Evolutionary conservation across 768 basidiomycete species (phyloP).

Genomic region (Rhodotorula babjevae): DNA sequence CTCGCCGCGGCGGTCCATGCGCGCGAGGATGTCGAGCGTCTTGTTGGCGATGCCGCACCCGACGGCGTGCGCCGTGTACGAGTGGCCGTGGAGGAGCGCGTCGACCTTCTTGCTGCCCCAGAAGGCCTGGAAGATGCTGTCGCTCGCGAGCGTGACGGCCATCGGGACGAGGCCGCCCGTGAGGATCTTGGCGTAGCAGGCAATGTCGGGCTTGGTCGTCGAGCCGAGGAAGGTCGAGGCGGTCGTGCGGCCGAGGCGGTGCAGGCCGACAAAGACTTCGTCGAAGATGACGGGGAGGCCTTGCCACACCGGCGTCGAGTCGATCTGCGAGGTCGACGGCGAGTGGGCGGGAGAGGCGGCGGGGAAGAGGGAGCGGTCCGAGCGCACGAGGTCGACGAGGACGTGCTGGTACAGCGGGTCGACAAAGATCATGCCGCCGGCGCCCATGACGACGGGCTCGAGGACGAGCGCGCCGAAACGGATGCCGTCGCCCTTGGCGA

Average conservation of each 20-base stretch:
- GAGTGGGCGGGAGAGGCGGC: constrained; percentile 38
- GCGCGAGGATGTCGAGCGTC: constrained; percentile 65
- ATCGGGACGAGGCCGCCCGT: constrained; percentile 89
- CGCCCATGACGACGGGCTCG: constrained; percentile 89
- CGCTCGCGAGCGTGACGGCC: constrained; percentile 73
- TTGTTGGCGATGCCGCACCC: constrained; percentile 87
- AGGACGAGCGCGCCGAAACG: constrained; percentile 66
- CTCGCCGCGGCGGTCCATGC: constrained; percentile 51
- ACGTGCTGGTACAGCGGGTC: constrained; percentile 93
- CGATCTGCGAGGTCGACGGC: constrained; percentile 23
- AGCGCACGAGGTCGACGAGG: constrained; percentile 72
- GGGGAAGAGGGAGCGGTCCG: constrained; percentile 47
- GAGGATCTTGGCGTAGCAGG: constrained; percentile 85
- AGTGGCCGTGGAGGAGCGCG: constrained; percentile 88
- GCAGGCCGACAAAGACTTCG: constrained; percentile 91
- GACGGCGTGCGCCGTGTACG: constrained; percentile 88
- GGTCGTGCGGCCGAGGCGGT: constrained; percentile 72
- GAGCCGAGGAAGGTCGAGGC: constrained; percentile 60
- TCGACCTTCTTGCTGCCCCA: constrained; percentile 67
- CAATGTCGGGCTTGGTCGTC: constrained; percentile 67
- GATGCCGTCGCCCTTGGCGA: constrained; percentile 46
- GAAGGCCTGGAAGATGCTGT: constrained; percentile 76
- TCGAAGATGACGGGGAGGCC: constrained; percentile 89
- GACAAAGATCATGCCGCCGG: constrained; percentile 94
- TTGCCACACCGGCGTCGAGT: constrained; percentile 51